Base-by-base conservation (phyloP, 805 yeast species). In the Candida sithepensis region DNA sequence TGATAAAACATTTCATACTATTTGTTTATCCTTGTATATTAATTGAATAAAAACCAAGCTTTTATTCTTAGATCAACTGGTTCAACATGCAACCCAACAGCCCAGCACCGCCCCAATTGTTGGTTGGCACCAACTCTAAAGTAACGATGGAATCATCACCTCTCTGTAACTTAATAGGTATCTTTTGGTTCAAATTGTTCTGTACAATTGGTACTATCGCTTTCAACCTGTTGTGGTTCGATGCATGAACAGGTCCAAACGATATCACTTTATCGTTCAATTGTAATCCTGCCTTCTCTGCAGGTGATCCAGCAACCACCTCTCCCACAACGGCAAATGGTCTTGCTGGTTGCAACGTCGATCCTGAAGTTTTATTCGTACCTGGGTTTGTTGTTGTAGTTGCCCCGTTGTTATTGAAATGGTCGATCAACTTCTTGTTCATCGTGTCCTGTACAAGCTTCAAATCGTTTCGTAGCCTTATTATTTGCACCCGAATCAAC, bases 401-500 rank as follows among this genome's bases (percentile, higher is more conserved):
- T 24, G 28, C 6, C 6, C 10, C 22, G 14, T 24, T 13, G 21
- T 20, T 16, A 5, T n/a, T 13, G 33, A 58, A 52, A 23, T 78
- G 79, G 30, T 68, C 65, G 4, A 68, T 58, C 52, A 89, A 61
- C 34, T 73, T 73, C 7, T 46, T 50, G 30, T 79, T 80, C 7
- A 88, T 63, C 20, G 69, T 63, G 4, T 66, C 61, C 55, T 82
- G 60, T 7, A 88, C 66, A 14, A 58, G 62, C 42, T 70, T 71
- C 52, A 82, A 71, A 65, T 92, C 97, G 58, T 89, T 91, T 48
- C 84, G 72, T 36, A 85, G 69, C 44, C 85, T 71, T 32, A 85
- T 80, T 28, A 91, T 79, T 57, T 76, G 77, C 9, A 81, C 76
- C 49, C 97, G 69, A 1, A 82, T 60, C 9, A 77, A 63, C 45